These are phyloP conservation scores for Coffea canephora DNA, from an alignment of 257 asterid genomes.

Conservation along the genomic window DNA sequence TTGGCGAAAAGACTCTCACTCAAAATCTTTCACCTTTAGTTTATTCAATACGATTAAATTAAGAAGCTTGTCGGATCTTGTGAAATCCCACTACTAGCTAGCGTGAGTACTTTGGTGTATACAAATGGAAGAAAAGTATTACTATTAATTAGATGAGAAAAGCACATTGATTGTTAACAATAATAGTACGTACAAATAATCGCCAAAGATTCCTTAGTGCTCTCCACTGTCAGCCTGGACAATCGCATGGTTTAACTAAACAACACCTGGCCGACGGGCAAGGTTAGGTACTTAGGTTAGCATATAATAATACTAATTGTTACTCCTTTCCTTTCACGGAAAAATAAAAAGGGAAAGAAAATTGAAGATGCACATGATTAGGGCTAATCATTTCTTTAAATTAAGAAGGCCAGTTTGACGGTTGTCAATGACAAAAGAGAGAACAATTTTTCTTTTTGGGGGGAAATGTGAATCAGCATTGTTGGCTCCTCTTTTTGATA, in stretches of 20 bases:
- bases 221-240: neutral
- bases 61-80: neutral
- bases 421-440: conserved; percentile 4
- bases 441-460: neutral
- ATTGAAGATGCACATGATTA: neutral
- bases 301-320: neutral
- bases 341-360: neutral
- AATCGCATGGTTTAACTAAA: conserved; percentile 3
- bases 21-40: neutral
- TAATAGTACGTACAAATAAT: neutral
- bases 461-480: neutral
- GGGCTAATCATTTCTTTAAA: neutral
- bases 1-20: neutral
- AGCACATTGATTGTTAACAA: neutral
- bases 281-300: neutral
- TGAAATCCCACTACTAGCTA: neutral
- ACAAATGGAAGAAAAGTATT: neutral
- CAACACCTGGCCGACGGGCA: neutral
- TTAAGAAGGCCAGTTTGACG: neutral
- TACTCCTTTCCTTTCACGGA: neutral
- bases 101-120: neutral
- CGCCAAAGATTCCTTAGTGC: conserved; percentile 9
- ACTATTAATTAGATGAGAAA: neutral
- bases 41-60: neutral
- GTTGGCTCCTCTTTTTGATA: neutral